These are phyloP conservation scores for Pichia sp. DNA, from an alignment of 1,139 yeast species.

Conservation along the genomic window DNA sequence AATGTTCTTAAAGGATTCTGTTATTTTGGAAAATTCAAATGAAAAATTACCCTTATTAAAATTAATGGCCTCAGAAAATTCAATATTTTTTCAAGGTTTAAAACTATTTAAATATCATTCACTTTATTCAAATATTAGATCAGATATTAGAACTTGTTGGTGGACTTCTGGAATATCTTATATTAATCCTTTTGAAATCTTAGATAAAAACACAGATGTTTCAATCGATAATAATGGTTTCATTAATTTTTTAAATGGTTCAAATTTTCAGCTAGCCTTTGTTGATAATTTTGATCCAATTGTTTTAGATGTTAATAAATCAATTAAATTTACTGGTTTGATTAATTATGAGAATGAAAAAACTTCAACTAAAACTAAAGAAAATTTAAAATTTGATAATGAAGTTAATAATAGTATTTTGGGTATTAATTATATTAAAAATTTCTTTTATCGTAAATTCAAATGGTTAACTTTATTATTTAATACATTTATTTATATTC, in stretches of 20 bases:
- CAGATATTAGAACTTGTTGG: constrained; percentile 76
- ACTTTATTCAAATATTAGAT: constrained; percentile 67
- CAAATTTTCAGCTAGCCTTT: constrained; percentile 38
- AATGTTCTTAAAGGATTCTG: constrained; percentile 54
- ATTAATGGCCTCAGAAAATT: constrained; percentile 49
- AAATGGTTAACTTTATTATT: constrained; percentile 43
- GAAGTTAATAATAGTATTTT: neutral
- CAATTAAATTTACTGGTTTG: constrained; percentile 28
- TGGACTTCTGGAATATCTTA: constrained; percentile 69
- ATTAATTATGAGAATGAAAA: constrained; percentile 20
- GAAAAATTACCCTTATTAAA: constrained; percentile 45
- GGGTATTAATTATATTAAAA: constrained; percentile 1
- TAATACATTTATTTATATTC: constrained; percentile 42
- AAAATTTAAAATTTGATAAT: neutral
- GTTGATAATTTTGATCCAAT: constrained; percentile 47
- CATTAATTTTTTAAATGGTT: constrained; percentile 35
- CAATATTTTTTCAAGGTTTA: constrained; percentile 56
- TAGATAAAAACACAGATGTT: constrained; percentile 27
- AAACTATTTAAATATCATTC: constrained; percentile 43
- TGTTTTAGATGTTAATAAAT: constrained; percentile 42
- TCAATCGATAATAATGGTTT: constrained; percentile 25
- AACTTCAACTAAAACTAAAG: neutral
- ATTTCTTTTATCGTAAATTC: constrained; percentile 30
- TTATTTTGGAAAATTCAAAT: constrained; percentile 8
- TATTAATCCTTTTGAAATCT: constrained; percentile 53